Evolutionary conservation across 2,329 filamentous ascomycete species (phyloP), one percentile per base, ranked within the genome.

Genomic region (Dothideomycetidae sp.): DNA sequence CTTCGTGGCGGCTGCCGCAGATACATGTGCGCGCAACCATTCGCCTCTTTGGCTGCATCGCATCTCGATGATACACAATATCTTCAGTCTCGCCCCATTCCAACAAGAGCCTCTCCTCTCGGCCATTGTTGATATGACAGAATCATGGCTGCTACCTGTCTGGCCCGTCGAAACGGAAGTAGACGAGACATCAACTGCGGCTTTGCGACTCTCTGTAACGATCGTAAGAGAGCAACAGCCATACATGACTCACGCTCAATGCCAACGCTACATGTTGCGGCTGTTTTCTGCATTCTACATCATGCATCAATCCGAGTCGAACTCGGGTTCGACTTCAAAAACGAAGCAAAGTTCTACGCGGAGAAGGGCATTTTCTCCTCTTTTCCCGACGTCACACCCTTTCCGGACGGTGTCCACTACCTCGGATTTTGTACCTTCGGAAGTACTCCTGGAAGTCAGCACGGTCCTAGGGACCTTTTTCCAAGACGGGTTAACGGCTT

Each of bases 131-230:
- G 15, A 39, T 18, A 42, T 31, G 7, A 39, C 33, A 11, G 36
- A 37, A 31, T 13, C 80, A 43, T 98, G 90, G 90, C 76, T 98
- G 41, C 77, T 78, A 10, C 86, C 88, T 3, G 86, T 96, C 57
- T 98, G 90, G 90, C 88, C 88, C 10, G 73, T 75, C 44, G 73
- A 70, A 0, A 69, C 73, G 3, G 66, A 76, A 17, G 73, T 88
- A 7, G 85, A 75, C 2, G 78, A 86, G 23, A 82, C 93, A 51
- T 96, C 85, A 75, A 80, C 79, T 45, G 84, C 93, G 14, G 90
- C 96, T 60, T 81, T 96, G 12, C 80, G 90, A 11, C 65, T 98
- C 11, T 93, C 88, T 58, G 93, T 85, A 59, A 92, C 88, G 1
- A 81, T 98, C 21, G 68, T 98, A 23, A 83, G 88, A 5, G 85